These are phyloP conservation scores for Dactylella cylindrospora DNA, from an alignment of 2,329 filamentous ascomycete genomes.

Conservation along the genomic window DNA sequence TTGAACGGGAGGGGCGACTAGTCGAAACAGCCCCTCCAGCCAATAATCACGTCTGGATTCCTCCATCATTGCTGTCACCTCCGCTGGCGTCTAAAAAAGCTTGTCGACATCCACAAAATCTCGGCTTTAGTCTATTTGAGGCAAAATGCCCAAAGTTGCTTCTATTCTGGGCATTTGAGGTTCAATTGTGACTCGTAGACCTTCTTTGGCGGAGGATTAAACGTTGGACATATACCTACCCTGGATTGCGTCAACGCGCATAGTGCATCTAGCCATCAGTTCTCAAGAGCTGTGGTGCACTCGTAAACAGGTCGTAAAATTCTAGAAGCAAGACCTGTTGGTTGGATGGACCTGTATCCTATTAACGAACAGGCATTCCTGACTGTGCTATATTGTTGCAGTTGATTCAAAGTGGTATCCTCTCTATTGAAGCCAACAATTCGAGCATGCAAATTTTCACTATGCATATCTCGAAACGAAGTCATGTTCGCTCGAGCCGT, in stretches of 20 bases:
- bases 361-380: no score
- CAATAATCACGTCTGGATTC: conserved; percentile 10
- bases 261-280: background rate
- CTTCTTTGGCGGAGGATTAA: no score
- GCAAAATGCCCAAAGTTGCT: conserved; percentile 10
- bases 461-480: conserved; percentile 23
- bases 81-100: conserved; percentile 41
- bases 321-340: no score
- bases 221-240: background rate
- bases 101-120: conserved; percentile 16
- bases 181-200: background rate
- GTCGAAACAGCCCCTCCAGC: conserved; percentile 17
- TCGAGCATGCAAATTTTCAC: no score
- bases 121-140: no score
- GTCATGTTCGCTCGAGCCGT: conserved; percentile 1
- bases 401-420: no score
- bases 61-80: conserved; percentile 7
- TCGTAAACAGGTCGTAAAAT: no score
- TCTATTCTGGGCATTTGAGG: conserved; percentile 9
- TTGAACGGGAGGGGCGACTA: conserved; percentile 34
- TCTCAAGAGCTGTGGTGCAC: no score
- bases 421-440: no score
- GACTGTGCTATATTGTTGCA: no score
- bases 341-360: no score
- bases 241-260: conserved; percentile 29